These are phyloP conservation scores for Trichoderma polysporum DNA, from an alignment of 2,329 filamentous ascomycete species.

Conservation along the genomic window DNA sequence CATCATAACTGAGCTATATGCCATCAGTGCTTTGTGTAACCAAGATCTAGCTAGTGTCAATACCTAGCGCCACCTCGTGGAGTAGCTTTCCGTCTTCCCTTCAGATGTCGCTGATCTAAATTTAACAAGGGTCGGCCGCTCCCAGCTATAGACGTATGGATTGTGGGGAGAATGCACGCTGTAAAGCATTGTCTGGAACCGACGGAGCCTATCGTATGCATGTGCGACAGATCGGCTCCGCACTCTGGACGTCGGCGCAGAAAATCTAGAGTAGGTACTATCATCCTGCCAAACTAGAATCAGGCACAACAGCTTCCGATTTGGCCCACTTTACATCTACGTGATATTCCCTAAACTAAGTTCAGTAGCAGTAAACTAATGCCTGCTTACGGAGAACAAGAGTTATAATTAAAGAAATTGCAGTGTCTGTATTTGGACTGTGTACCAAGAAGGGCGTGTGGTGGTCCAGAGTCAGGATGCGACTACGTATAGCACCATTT, in stretches of 20 bases:
- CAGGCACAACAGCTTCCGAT: too few species aligned
- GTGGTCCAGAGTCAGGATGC: too few species aligned
- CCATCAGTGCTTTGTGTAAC: neutral
- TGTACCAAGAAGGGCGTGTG: too few species aligned
- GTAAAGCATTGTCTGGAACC: neutral
- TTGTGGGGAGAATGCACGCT: too few species aligned
- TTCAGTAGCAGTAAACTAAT: neutral
- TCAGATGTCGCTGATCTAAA: neutral
- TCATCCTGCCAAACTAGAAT: too few species aligned
- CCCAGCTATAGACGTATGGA: neutral
- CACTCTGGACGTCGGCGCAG: too few species aligned
- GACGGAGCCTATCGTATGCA: too few species aligned
- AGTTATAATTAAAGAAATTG: neutral
- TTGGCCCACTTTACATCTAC: too few species aligned
- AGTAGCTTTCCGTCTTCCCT: too few species aligned
- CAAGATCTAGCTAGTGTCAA: neutral
- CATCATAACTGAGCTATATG: neutral
- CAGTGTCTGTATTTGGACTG: neutral
- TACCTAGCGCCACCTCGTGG: neutral
- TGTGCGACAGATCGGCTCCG: too few species aligned
- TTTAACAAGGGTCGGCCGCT: neutral
- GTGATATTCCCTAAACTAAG: too few species aligned
- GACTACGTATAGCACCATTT: neutral
- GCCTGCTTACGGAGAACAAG: neutral
- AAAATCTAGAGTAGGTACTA: too few species aligned